Base-by-base conservation (phyloP, 1,284 basidiomycete genomes). In the Microbotryum saponariae region DNA sequence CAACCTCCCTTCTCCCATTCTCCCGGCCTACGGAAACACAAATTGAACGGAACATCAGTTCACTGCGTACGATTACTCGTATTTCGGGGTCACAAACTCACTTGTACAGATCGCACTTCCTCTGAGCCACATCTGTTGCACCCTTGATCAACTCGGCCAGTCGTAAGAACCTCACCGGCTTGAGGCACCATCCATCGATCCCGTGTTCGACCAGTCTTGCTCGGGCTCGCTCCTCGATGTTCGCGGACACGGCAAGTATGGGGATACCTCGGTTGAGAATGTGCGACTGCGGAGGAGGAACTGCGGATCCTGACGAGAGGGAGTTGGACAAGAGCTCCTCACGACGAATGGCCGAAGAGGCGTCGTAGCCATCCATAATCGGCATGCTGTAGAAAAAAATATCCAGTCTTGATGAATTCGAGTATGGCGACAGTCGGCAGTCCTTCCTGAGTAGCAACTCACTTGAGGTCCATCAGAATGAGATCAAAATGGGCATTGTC, bases 401-500 rank as follows among this genome's bases (percentile, higher is more conserved):
- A 7, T 9, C 42, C 63, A 52, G 63, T 60, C 14, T 56, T 25
- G 27, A 5, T 25, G 10, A 42, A 37, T 44, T 8, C 42, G 25
- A 18, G 25, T 27, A 60, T 27, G 12, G 33, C 50, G 27, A 52
- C 49, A 23, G 31, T 46, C 5, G 51, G 33, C 51, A 21, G 14
- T 52, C 51, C 18, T 8, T 10, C 12, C 25, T 23, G 31, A 31
- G 33, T n/a, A 33, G 21, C 23, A 53, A 78, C 84, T 65, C 66
- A 87, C 86, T 89, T 87, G 42, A 91, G 84, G 74, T 91, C 88
- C 89, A 91, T 91, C 58, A 92, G 77, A 21, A 91, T 79, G 54
- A 81, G 82, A 73, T 92, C 88, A 63, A 87, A 87, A 0, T 14
- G 14, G 20, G 82, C 79, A 72, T 90, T 86, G 0, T 74, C 70